A percentile compares a stretch with the other conserved stretches of the same genome.
phyloP scores from a whole-genome alignment of 2,329 filamentous ascomycete genomes.

The Penicillium sp. region DNA sequence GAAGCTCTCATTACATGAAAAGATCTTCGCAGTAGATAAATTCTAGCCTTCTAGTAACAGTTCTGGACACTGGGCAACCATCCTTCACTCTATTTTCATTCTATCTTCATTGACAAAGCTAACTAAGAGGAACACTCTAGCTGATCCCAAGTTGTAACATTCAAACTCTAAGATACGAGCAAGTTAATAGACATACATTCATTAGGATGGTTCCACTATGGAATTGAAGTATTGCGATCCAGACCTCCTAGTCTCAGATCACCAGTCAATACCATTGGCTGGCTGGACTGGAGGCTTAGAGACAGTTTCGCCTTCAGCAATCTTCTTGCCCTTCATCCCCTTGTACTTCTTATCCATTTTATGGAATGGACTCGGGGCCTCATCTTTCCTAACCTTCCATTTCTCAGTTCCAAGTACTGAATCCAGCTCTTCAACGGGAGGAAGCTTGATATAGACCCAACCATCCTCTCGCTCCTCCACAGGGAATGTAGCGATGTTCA shows the following conservation, averaged over 20 bases:
- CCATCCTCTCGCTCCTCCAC: constrained; percentile 71
- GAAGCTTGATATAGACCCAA: constrained; percentile 73
- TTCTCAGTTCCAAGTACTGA: constrained; percentile 68
- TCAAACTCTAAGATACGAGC: not conserved
- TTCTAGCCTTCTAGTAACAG: too few species aligned
- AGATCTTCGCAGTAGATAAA: too few species aligned
- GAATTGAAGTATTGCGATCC: not conserved
- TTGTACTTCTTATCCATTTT: constrained; percentile 54
- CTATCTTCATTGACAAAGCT: too few species aligned
- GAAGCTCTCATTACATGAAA: too few species aligned
- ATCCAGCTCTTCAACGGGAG: constrained; percentile 75
- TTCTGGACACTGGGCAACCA: too few species aligned
- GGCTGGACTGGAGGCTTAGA: constrained; percentile 12
- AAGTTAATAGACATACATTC: not conserved
- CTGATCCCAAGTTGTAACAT: not conserved
- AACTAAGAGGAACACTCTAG: not conserved
- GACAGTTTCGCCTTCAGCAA: constrained; percentile 19
- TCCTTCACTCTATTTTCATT: too few species aligned
- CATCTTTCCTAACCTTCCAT: constrained; percentile 72
- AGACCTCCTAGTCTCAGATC: constrained; percentile 1
- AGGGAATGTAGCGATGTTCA: constrained; percentile 78
- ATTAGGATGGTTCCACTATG: not conserved
- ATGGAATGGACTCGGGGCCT: constrained; percentile 54
- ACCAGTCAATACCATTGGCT: constrained; percentile 35
- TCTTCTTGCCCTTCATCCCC: constrained; percentile 52